Evolutionary conservation across 163 green algal species (phyloP).

Genomic region (Scenedesmus sp.): DNA sequence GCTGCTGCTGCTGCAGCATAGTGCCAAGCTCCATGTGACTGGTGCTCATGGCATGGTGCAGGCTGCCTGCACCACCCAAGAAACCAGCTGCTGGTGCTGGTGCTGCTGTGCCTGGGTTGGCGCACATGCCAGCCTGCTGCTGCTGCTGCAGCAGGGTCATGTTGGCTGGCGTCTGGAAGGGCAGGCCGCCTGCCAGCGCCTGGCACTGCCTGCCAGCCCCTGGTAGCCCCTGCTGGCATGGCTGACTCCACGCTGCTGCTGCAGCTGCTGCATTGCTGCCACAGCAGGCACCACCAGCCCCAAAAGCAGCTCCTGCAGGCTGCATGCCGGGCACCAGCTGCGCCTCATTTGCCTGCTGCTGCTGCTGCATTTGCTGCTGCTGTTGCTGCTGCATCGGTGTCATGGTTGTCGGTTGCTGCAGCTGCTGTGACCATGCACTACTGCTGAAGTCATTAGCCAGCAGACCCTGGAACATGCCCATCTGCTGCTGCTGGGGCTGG

Average conservation of each 20-base stretch:
- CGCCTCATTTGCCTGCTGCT: background rate
- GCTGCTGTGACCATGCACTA: background rate
- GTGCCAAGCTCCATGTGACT: background rate
- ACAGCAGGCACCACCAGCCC: background rate
- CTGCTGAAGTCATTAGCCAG: constrained; percentile 2
- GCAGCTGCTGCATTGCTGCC: background rate
- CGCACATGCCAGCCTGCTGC: background rate
- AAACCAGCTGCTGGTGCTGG: constrained; percentile 11
- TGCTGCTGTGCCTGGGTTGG: background rate
- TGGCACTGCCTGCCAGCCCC: constrained; percentile 14
- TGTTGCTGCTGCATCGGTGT: background rate
- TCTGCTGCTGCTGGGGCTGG: constrained; percentile 11
- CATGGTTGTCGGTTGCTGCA: constrained; percentile 2
- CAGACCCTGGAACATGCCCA: background rate
- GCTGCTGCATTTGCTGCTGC: no score
- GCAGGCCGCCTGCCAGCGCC: constrained; percentile 33
- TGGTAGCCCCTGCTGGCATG: background rate
- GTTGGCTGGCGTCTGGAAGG: background rate
- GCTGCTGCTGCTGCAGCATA: constrained; percentile 39
- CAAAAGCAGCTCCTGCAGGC: background rate
- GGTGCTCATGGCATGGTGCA: background rate
- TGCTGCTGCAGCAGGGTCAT: constrained; percentile 21
- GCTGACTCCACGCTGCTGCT: background rate
- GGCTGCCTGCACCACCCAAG: background rate
- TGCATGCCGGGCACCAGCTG: constrained; percentile 1